These are phyloP conservation scores for Boletus semigastroideus DNA, from an alignment of 1,284 basidiomycete genomes.

Conservation along the genomic window DNA sequence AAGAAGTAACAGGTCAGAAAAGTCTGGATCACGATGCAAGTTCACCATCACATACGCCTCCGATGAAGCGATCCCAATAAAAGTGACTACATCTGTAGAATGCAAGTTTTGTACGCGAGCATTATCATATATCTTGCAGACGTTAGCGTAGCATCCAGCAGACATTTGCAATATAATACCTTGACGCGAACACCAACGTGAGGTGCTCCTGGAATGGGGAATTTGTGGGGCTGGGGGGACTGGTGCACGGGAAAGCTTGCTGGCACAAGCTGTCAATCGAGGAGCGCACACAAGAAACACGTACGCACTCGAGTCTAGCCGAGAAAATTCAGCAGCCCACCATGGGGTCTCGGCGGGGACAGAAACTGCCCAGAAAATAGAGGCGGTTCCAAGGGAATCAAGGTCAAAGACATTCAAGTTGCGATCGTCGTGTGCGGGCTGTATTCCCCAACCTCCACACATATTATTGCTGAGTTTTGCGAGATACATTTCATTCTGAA, in stretches of 20 bases:
- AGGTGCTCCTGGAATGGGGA: slow-evolving; percentile 48
- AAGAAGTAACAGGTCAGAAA: slow-evolving; percentile 26
- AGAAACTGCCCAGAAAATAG: slow-evolving; percentile 66
- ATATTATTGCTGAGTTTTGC: slow-evolving; percentile 40
- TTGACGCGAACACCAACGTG: slow-evolving; percentile 72
- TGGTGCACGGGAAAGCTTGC: slow-evolving; percentile 24
- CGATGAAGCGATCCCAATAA: slow-evolving; percentile 66
- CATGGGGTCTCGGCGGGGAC: slow-evolving; percentile 65
- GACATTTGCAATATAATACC: slow-evolving; percentile 37
- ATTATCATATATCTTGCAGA: slow-evolving; percentile 55
- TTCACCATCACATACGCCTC: slow-evolving; percentile 53
- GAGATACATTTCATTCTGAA: slow-evolving; percentile 69
- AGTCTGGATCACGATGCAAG: no score
- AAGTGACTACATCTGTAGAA: slow-evolving; percentile 58
- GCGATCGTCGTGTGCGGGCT: slow-evolving; percentile 33
- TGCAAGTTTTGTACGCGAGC: slow-evolving; percentile 45
- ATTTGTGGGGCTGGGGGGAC: slow-evolving; percentile 57
- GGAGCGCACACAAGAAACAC: background rate
- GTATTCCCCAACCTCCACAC: slow-evolving; percentile 71
- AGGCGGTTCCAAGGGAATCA: slow-evolving; percentile 56
- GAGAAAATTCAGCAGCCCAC: slow-evolving; percentile 41
- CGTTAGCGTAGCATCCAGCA: slow-evolving; percentile 5
- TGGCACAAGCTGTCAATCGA: slow-evolving; percentile 6
- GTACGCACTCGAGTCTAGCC: slow-evolving; percentile 24
- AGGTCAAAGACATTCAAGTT: slow-evolving; percentile 40